phyloP scores from a whole-genome alignment of 2,329 filamentous ascomycete genomes.

The Fusarium proliferatum region DNA sequence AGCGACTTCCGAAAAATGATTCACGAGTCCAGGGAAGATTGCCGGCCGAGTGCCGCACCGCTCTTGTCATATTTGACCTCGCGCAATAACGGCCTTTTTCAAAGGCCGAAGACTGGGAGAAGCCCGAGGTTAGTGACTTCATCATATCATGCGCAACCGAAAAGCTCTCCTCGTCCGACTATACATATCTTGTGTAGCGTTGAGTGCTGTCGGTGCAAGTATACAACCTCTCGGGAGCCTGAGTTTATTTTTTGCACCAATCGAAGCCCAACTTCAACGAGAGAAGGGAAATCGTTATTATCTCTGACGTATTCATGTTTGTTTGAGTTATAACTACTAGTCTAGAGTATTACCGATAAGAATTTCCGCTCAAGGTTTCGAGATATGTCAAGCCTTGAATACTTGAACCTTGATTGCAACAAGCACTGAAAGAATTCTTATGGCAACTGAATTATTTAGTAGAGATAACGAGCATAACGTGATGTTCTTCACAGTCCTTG shows the following conservation, averaged over 20 bases:
- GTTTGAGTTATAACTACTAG: neutral
- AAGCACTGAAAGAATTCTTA: neutral
- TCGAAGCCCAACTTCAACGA: neutral
- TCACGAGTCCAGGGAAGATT: neutral
- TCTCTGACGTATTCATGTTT: neutral
- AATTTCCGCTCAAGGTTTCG: no score
- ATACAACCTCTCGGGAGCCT: neutral
- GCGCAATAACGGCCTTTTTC: neutral
- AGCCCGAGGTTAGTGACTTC: neutral
- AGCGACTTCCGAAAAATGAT: conserved; percentile 11
- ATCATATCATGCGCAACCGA: neutral
- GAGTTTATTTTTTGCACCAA: neutral
- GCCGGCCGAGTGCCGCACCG: conserved; percentile 26
- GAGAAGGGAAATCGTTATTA: neutral
- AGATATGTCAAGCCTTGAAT: neutral
- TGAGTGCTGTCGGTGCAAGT: neutral
- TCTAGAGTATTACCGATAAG: neutral
- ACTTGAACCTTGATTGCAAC: no score
- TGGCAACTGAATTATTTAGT: rapidly evolving
- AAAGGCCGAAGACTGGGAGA: neutral
- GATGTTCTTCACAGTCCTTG: neutral
- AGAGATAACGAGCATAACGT: neutral
- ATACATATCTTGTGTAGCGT: neutral
- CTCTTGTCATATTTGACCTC: neutral
- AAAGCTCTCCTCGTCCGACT: neutral